Percentiles rank a stretch among this genome's conserved stretches.
Conservation (phyloP, 1,284 basidiomycete genomes). For the Trametes pubescens region DNA sequence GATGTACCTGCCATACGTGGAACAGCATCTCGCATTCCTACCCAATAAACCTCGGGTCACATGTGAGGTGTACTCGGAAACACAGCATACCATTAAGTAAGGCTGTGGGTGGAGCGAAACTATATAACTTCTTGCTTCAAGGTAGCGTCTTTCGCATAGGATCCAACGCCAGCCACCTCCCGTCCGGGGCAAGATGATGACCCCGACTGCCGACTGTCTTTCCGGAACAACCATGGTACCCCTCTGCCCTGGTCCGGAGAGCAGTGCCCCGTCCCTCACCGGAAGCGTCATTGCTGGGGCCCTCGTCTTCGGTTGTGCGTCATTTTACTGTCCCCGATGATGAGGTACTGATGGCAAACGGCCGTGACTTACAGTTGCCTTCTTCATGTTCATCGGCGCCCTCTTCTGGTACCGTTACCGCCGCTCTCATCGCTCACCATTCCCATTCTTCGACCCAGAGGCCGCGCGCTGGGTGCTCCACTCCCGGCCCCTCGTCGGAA, state of each 20-base stretch:
- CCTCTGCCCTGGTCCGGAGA: background rate
- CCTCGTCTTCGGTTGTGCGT: slow-evolving; percentile 2
- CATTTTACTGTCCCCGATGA: background rate
- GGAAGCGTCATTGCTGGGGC: background rate
- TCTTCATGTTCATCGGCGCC: slow-evolving; percentile 6
- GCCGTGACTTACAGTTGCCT: slow-evolving; percentile 3
- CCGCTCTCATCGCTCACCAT: background rate
- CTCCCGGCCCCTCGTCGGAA: background rate
- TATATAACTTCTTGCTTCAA: too few species aligned
- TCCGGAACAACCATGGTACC: too few species aligned
- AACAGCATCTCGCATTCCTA: too few species aligned
- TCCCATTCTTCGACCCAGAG: background rate
- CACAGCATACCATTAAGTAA: too few species aligned
- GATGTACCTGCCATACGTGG: too few species aligned
- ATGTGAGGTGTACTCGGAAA: too few species aligned
- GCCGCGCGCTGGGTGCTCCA: background rate
- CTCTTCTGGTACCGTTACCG: slow-evolving; percentile 11
- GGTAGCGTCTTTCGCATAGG: too few species aligned
- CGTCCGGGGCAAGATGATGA: background rate
- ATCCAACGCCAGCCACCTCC: too few species aligned
- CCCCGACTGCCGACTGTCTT: background rate
- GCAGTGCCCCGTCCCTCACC: background rate
- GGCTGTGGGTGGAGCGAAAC: too few species aligned
- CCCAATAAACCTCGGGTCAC: too few species aligned
- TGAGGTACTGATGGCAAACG: too few species aligned